These are phyloP conservation scores for Leucogyrophana mollusca DNA, from an alignment of 768 basidiomycete genomes.

Conservation along the genomic window DNA sequence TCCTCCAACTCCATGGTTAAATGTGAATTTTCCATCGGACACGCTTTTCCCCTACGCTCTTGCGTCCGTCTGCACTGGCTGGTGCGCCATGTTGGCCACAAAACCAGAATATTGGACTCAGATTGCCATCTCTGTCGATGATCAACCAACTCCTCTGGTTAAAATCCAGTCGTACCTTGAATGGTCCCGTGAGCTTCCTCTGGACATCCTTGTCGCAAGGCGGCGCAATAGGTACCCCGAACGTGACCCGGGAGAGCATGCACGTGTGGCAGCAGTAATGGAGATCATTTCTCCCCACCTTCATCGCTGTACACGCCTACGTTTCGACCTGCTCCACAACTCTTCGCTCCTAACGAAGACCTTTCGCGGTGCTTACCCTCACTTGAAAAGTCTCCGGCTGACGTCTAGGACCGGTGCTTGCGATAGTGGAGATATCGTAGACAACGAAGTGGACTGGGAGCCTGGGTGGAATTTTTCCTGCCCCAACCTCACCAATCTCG, in stretches of 20 bases:
- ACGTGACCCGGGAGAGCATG: too few species aligned
- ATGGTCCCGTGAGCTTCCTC: slow-evolving; percentile 6
- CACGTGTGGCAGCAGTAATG: too few species aligned
- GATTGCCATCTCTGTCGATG: slow-evolving; percentile 3
- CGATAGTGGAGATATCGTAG: too few species aligned
- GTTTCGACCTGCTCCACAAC: slow-evolving; percentile 1
- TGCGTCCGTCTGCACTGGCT: slow-evolving; percentile 6
- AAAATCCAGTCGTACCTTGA: slow-evolving; percentile 1
- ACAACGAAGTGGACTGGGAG: too few species aligned
- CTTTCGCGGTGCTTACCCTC: background rate
- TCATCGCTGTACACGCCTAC: slow-evolving; percentile 3
- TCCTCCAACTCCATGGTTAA: too few species aligned
- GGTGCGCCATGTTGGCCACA: slow-evolving; percentile 1
- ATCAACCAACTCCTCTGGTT: background rate
- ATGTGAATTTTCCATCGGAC: background rate
- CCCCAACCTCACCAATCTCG: too few species aligned
- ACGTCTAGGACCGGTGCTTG: too few species aligned
- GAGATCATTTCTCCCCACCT: too few species aligned
- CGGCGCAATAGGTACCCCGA: too few species aligned
- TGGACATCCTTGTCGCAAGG: slow-evolving; percentile 5
- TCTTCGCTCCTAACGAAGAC: slow-evolving; percentile 2
- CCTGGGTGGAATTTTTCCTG: too few species aligned
- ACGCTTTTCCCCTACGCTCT: slow-evolving; percentile 7
- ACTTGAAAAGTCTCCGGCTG: too few species aligned
- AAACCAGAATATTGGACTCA: slow-evolving; percentile 10